phyloP scores from a whole-genome alignment of 1,284 basidiomycete species.

The Rhodotorula sp. region DNA sequence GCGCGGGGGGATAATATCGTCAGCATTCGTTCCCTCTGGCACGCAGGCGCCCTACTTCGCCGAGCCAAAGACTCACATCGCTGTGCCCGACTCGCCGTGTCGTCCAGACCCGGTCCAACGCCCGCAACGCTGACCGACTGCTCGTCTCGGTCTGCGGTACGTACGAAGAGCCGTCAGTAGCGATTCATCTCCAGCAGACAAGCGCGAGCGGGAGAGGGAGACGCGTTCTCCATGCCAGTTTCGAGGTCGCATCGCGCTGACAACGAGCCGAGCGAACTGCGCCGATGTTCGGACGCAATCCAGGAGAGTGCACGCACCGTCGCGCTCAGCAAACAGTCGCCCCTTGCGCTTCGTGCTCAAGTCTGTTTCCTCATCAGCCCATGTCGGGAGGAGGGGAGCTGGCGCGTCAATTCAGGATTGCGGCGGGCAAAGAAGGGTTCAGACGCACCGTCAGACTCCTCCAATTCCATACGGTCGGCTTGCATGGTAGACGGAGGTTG shows the following conservation, averaged over 20 bases:
- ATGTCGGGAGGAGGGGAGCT: neutral
- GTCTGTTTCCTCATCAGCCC: constrained; percentile 7
- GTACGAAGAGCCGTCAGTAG: neutral
- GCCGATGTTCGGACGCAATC: too few relatives aligned
- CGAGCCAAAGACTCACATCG: constrained; percentile 11
- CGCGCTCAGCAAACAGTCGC: constrained; percentile 48
- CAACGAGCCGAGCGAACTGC: too few relatives aligned
- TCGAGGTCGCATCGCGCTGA: too few relatives aligned
- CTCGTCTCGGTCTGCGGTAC: neutral
- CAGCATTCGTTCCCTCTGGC: neutral
- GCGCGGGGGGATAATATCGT: too few relatives aligned
- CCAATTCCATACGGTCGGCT: constrained; percentile 11
- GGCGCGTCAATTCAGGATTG: neutral
- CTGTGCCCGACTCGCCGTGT: constrained; percentile 18
- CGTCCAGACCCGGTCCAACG: neutral
- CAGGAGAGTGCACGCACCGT: constrained; percentile 24
- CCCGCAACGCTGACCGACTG: neutral
- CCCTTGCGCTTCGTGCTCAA: constrained; percentile 49
- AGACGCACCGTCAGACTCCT: constrained; percentile 1
- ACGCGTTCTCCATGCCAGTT: too few relatives aligned
- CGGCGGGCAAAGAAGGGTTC: neutral
- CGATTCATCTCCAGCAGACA: neutral
- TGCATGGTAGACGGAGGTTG: neutral
- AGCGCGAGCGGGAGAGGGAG: too few relatives aligned
- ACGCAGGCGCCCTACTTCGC: neutral